Base-by-base conservation (phyloP, 2,329 filamentous ascomycete genomes). In the Pseudogymnoascus sp. region DNA sequence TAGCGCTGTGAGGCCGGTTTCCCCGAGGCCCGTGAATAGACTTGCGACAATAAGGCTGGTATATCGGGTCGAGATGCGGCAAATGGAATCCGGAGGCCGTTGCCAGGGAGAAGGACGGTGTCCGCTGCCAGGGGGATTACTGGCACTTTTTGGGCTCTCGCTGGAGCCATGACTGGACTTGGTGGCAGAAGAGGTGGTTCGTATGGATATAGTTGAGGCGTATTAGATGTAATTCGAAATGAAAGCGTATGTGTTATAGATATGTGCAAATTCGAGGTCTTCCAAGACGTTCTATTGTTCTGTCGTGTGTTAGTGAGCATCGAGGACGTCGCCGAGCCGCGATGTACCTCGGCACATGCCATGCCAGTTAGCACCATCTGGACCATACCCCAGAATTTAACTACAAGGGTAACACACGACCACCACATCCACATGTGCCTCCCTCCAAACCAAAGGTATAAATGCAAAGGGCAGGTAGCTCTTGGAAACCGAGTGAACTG, bases 51-150 rank as follows among this genome's bases (percentile, higher is more conserved):
- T 49, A 97, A 84, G 60, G 93, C 90, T 61, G 91, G 88, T 67
- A 97, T 88, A 75, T 97, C 94, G 67, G 91, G 86, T 60, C 93
- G 90, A 74, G 88, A 82, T 38, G 82, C 87, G 41, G 88, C 85
- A 60, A 97, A 88, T 62, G 91, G 86, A 67, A 97, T 89, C 69
- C 92, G 89, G 69, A 96, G 84, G 60, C 92, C 86, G 62, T 92
- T 86, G 65, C 92, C 91, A 3, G 94, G 94, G 8, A 96, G 84
- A 41, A 97, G 85, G 67, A 97, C 89, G 65, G 86, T 84, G 67
- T 88, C 89, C 71, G 88, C 86, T 61, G 91, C 85, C 45, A 97
- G 84, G 38, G 92, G 90, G 68, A 97, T 88, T 69, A 97, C 78
- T 52, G 93, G 90, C 35, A 96, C 75, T 28, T 69, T 72, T 35